Conservation (phyloP, 202 grass and related monocot species). For the Zoysia matrella region DNA sequence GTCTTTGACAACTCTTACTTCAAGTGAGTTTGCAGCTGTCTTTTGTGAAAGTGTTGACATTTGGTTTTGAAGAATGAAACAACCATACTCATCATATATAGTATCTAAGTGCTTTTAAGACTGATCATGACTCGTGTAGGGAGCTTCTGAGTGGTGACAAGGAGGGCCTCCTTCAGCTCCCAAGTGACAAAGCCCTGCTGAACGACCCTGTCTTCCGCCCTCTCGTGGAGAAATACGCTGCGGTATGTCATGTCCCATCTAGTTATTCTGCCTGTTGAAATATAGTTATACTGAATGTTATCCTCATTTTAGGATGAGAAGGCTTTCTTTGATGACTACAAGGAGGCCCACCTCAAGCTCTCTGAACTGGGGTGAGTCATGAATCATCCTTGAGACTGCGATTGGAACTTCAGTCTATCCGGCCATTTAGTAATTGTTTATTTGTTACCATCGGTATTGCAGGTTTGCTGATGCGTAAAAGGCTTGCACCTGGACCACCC, state of each 20-base stretch:
- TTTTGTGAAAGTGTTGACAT: background rate
- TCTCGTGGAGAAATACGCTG: slow-evolving; percentile 96
- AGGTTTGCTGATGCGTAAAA: slow-evolving; percentile 80
- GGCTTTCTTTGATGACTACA: slow-evolving; percentile 95
- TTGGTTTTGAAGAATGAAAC: background rate
- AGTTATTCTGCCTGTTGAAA: background rate
- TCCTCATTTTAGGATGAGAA: slow-evolving; percentile 79
- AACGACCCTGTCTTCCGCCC: slow-evolving; percentile 81
- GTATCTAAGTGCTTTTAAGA: background rate
- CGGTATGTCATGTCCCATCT: slow-evolving; percentile 35
- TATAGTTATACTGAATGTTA: background rate
- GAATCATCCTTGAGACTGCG: background rate
- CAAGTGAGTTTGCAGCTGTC: slow-evolving; percentile 50
- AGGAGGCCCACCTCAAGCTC: slow-evolving; percentile 32
- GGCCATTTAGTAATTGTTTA: slow-evolving; percentile 12
- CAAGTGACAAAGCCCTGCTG: slow-evolving; percentile 90
- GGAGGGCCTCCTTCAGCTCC: slow-evolving; percentile 90
- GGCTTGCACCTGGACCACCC: background rate
- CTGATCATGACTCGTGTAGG: slow-evolving; percentile 32
- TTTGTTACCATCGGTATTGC: background rate
- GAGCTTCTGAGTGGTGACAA: slow-evolving; percentile 95
- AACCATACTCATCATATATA: background rate
- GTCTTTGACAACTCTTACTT: slow-evolving; percentile 94
- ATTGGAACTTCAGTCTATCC: background rate
- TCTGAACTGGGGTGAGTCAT: slow-evolving; percentile 19